phyloP scores from a whole-genome alignment of 345 rosid species.

The Syzygium grande region DNA sequence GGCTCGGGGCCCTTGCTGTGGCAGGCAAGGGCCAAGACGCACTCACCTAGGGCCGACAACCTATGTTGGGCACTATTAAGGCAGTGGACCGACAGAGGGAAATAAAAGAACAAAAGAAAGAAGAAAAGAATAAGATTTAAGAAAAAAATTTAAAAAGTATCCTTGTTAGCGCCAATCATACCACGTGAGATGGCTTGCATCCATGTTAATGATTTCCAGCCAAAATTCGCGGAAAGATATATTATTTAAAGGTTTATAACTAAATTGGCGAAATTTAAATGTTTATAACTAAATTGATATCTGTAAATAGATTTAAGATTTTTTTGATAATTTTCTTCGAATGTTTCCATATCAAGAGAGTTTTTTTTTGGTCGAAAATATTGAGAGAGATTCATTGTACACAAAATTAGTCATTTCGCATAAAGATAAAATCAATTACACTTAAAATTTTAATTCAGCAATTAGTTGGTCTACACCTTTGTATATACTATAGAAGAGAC shows the following conservation, averaged over 20 bases:
- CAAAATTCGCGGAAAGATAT: neutral
- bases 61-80: too few species aligned
- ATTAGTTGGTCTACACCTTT: neutral
- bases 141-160: too few species aligned
- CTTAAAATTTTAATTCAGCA: neutral
- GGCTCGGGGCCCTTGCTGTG: too few species aligned
- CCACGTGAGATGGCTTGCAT: accelerated
- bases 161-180: neutral
- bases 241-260: neutral
- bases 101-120: too few species aligned
- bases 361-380: too few species aligned
- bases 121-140: too few species aligned
- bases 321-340: neutral
- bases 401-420: neutral
- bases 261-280: neutral
- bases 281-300: neutral
- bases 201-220: accelerated
- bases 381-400: neutral
- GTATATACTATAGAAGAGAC: neutral
- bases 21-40: too few species aligned
- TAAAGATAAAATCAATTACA: neutral
- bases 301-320: neutral
- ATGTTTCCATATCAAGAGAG: neutral
- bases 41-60: too few species aligned
- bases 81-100: too few species aligned